Conservation (phyloP, 2,329 filamentous ascomycete genomes). For the Diplodia mutila region DNA sequence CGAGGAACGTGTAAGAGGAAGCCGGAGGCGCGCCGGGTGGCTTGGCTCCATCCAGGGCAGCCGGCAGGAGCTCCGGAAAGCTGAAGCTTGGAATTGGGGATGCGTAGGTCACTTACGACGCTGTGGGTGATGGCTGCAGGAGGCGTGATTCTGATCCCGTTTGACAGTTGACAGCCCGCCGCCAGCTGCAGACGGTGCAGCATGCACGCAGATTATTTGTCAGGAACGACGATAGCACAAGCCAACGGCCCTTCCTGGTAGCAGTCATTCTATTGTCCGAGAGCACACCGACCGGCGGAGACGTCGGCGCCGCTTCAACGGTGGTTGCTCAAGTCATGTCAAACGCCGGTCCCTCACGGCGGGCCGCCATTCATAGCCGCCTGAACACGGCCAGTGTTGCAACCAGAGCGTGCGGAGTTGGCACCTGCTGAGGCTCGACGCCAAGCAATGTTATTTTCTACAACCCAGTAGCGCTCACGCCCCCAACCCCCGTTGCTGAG, state of each 20-base stretch:
- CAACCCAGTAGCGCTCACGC: neutral
- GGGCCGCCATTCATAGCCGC: conserved; percentile 10
- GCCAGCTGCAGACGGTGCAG: neutral
- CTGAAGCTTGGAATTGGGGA: conserved; percentile 1
- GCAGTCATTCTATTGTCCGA: conserved; percentile 7
- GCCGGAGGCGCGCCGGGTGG: conserved; percentile 12
- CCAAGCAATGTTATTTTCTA: conserved; percentile 8
- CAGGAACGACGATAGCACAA: neutral
- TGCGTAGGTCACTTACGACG: conserved; percentile 17
- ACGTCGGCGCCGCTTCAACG: neutral
- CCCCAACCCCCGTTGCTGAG: neutral
- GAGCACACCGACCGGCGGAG: conserved; percentile 1
- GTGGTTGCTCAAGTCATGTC: neutral
- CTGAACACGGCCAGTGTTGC: neutral
- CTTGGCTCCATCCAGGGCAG: conserved; percentile 16
- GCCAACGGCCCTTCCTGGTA: neutral
- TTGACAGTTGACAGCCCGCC: conserved; percentile 15
- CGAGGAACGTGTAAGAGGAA: conserved; percentile 4
- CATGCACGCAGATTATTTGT: neutral
- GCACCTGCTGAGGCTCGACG: neutral
- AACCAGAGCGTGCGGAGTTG: neutral
- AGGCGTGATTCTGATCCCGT: conserved; percentile 4
- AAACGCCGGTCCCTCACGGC: conserved; percentile 1
- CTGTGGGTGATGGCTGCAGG: conserved; percentile 14
- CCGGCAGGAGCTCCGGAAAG: conserved; percentile 7